Conservation (phyloP, 2,329 filamentous ascomycete species). For the Aspergillus flavus region DNA sequence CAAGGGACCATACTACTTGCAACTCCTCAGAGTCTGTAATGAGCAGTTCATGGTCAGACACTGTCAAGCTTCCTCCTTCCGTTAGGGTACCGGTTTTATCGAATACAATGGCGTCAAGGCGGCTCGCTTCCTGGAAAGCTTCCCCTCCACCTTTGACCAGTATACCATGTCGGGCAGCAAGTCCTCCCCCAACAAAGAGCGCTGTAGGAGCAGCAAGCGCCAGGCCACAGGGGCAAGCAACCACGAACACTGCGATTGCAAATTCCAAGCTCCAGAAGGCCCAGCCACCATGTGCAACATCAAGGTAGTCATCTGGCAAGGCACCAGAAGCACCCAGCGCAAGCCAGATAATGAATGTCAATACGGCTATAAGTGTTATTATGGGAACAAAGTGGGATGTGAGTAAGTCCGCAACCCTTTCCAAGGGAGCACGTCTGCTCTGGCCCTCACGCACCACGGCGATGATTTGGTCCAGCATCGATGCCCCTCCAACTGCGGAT, state of each 20-base stretch:
- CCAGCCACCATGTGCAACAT: slow-evolving; percentile 53
- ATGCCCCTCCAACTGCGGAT: slow-evolving; percentile 49
- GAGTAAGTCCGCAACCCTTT: slow-evolving; percentile 50
- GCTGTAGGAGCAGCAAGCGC: slow-evolving; percentile 85
- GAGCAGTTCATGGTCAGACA: slow-evolving; percentile 55
- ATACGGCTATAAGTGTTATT: slow-evolving; percentile 51
- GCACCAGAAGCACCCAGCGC: slow-evolving; percentile 46
- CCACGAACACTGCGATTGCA: slow-evolving; percentile 83
- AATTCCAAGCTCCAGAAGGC: slow-evolving; percentile 61
- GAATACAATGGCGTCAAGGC: slow-evolving; percentile 77
- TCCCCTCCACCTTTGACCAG: slow-evolving; percentile 82
- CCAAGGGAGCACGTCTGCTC: slow-evolving; percentile 51
- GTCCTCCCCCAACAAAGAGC: slow-evolving; percentile 78
- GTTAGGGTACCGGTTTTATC: slow-evolving; percentile 89
- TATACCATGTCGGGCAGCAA: slow-evolving; percentile 78
- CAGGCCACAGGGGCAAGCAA: slow-evolving; percentile 82
- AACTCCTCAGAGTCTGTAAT: slow-evolving; percentile 35
- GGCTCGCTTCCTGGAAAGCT: slow-evolving; percentile 82
- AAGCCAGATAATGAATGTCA: slow-evolving; percentile 52
- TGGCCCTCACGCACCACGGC: slow-evolving; percentile 53
- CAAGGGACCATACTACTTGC: slow-evolving; percentile 48
- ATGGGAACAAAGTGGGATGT: slow-evolving; percentile 54
- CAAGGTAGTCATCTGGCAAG: slow-evolving; percentile 53
- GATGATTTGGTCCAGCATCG: slow-evolving; percentile 55
- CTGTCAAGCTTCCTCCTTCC: slow-evolving; percentile 60